These are phyloP conservation scores for Lentinula sp. DNA, from an alignment of 768 basidiomycete genomes.

Conservation along the genomic window DNA sequence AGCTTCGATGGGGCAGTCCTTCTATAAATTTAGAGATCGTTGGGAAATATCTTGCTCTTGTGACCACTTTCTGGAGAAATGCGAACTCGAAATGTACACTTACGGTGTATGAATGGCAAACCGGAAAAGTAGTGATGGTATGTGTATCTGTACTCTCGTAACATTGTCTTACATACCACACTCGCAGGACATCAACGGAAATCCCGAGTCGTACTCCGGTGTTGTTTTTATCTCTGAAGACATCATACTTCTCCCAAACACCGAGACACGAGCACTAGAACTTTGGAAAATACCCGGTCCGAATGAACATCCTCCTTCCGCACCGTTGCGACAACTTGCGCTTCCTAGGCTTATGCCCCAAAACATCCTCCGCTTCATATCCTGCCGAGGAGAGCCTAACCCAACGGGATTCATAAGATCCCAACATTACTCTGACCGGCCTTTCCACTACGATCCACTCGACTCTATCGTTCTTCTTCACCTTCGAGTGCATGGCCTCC, in stretches of 20 bases:
- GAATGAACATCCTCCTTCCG: constrained; percentile 15
- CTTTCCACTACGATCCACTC: constrained; percentile 18
- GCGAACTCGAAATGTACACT: constrained; percentile 18
- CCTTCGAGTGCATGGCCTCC: constrained; percentile 14
- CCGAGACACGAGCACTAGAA: constrained; percentile 14
- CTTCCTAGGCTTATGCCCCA: constrained; percentile 24
- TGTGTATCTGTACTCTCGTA: constrained; percentile 5
- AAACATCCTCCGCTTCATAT: constrained; percentile 17
- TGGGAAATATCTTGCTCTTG: constrained; percentile 35
- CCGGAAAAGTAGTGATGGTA: constrained; percentile 28
- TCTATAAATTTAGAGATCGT: constrained; percentile 39
- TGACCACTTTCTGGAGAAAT: constrained; percentile 21
- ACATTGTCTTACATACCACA: background rate
- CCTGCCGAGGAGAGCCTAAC: constrained; percentile 37
- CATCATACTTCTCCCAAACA: constrained; percentile 21
- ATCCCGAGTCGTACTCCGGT: constrained; percentile 14
- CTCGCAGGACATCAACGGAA: constrained; percentile 12
- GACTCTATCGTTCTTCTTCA: constrained; percentile 30
- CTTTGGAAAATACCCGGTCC: constrained; percentile 13
- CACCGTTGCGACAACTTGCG: constrained; percentile 17
- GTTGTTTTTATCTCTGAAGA: constrained; percentile 18
- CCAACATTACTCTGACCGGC: constrained; percentile 9
- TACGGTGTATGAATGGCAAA: constrained; percentile 40
- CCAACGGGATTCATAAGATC: constrained; percentile 16
- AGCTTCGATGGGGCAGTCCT: constrained; percentile 16